Base-by-base conservation (phyloP, 192 early-diverging fungal genomes). In the Dimargaris verticillata region DNA sequence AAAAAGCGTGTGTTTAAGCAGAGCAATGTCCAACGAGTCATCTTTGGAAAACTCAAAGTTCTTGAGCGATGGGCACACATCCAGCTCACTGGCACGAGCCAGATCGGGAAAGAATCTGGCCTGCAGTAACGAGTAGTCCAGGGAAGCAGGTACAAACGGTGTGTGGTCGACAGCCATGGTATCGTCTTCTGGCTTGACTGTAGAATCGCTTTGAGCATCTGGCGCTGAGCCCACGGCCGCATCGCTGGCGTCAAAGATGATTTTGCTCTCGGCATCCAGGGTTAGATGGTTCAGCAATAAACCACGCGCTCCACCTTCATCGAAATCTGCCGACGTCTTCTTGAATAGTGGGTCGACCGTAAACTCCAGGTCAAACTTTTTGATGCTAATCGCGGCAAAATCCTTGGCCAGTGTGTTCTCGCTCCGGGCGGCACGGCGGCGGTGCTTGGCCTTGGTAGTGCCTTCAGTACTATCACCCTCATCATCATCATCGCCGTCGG, bases 281-380 rank as follows among this genome's bases (percentile, higher is more conserved):
- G 75, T 76, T 44, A 98, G 68, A 61, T 92, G 88, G 68, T 92
- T 95, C 45, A 98, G 70, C 43, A 98, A 71, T 43, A 98, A 72
- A 6, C 93, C 93, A 33, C 87, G 81, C 20, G 93, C 93, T 7
- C 92, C 92, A 28, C 95, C 92, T 73, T 98, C 92, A 69, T 98
- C 95, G 74, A 98, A 96, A 68, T 95, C 92, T 10, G 93, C 92
- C 13, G 86, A 91, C n/a, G 92, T 95, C 68, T 98, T 98, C 66
- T 93, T 90, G 74, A 95, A 98, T 28, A 96, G 73, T 42, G 95
- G 95, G 68, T 98, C 95, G 12, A 95, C 85, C 2, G 80, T 74
- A 58, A 93, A 95, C 64, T 98, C 95, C 17, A 93, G 71, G 58
- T 96, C 92, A 17, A 92, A 80, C 62, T 88, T 86, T 61, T 93